Evolutionary conservation across 192 early-diverging fungal genomes (phyloP).

Genomic region (Thamnidium elegans): DNA sequence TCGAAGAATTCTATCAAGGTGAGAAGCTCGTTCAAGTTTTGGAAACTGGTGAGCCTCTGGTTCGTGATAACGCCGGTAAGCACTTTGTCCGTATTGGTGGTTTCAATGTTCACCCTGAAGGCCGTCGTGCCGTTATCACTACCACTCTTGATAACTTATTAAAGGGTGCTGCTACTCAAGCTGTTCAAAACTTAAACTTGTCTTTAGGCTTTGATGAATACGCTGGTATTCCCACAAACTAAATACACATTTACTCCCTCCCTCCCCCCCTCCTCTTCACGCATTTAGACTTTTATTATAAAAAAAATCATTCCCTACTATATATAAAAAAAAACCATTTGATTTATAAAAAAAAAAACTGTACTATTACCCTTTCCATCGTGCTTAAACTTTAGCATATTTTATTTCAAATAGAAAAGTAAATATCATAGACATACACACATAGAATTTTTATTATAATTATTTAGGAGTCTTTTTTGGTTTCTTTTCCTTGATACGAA

Average conservation of each 20-base stretch:
- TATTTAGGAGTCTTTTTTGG: no score
- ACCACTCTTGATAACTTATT: slow-evolving; percentile 95
- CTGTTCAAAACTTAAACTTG: slow-evolving; percentile 95
- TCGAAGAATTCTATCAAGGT: slow-evolving; percentile 63
- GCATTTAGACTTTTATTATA: no score
- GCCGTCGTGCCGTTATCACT: slow-evolving; percentile 81
- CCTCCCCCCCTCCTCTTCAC: no score
- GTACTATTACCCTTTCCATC: no score
- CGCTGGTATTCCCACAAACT: slow-evolving; percentile 73
- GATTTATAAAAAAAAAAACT: no score
- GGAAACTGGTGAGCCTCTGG: slow-evolving; percentile 71
- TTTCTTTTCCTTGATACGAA: no score
- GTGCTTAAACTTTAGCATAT: no score
- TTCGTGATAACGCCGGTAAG: slow-evolving; percentile 84
- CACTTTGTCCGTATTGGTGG: slow-evolving; percentile 92
- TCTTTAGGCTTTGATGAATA: slow-evolving; percentile 87
- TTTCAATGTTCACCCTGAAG: slow-evolving; percentile 79
- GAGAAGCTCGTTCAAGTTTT: slow-evolving; percentile 83
- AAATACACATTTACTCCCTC: not conserved
- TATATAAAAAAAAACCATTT: no score
- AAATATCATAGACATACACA: no score
- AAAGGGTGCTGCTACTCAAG: slow-evolving; percentile 99
- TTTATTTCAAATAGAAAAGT: no score
- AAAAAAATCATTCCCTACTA: no score
- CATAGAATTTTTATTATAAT: no score